A percentile compares a stretch with the other conserved stretches of the same genome.
phyloP scores from a whole-genome alignment of 768 basidiomycete genomes.

The Serendipita sp. region DNA sequence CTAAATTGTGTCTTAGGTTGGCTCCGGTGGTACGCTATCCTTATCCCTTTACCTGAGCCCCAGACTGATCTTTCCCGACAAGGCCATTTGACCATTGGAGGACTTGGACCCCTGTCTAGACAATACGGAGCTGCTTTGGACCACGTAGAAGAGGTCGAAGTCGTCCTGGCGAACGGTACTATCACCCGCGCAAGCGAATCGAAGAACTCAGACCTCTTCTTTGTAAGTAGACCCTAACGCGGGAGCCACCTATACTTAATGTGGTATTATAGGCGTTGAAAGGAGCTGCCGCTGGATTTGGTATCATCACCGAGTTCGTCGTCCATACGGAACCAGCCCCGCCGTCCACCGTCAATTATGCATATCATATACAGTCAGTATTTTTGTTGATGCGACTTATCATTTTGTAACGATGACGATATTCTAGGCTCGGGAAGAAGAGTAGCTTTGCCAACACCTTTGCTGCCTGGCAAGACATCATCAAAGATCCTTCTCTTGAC shows the following conservation, averaged over 20 bases:
- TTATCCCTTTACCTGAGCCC: no score
- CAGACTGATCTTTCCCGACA: not conserved
- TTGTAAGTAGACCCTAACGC: conserved; percentile 10
- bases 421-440: not conserved
- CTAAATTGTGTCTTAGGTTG: conserved; percentile 13
- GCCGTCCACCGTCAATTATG: conserved; percentile 5
- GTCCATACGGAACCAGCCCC: conserved; percentile 18
- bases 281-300: conserved; percentile 20
- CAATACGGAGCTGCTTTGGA: conserved; percentile 20
- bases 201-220: conserved; percentile 16
- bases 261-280: conserved; percentile 15
- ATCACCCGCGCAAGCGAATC: conserved; percentile 14
- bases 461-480: conserved; percentile 8
- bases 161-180: conserved; percentile 17
- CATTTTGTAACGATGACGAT: no score
- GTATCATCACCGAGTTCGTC: conserved; percentile 19
- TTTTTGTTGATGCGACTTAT: no score
- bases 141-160: conserved; percentile 15
- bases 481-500: conserved; percentile 7
- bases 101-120: conserved; percentile 14
- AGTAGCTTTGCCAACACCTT: conserved; percentile 5
- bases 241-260: not conserved
- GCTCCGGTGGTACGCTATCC: conserved; percentile 7
- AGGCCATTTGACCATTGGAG: conserved; percentile 10
- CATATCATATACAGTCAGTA: conserved; percentile 6